These are phyloP conservation scores for Mycena haematopus DNA, from an alignment of 768 basidiomycete species.

Conservation along the genomic window DNA sequence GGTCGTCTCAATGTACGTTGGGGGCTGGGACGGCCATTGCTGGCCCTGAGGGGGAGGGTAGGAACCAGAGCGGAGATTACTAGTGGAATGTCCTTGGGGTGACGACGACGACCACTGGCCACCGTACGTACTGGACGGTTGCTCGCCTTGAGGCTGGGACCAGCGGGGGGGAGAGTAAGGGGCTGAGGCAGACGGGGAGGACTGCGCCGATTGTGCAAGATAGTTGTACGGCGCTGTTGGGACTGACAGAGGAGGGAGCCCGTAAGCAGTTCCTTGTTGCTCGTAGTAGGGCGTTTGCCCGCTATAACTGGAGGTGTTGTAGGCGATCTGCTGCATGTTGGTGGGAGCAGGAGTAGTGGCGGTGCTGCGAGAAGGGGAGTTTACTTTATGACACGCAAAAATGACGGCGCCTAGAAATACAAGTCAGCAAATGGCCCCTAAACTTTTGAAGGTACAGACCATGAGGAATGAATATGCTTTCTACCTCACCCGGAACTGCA, in stretches of 20 bases:
- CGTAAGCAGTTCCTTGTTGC: constrained; percentile 40
- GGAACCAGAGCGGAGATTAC: constrained; percentile 39
- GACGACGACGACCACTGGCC: constrained; percentile 41
- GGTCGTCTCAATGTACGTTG: constrained; percentile 36
- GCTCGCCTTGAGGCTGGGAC: constrained; percentile 42
- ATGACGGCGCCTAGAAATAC: constrained; percentile 64
- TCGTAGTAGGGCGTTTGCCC: constrained; percentile 52
- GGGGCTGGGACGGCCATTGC: constrained; percentile 51
- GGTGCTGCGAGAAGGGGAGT: constrained; percentile 49
- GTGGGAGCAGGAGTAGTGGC: constrained; percentile 44
- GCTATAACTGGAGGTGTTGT: constrained; percentile 45
- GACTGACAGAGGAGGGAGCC: constrained; percentile 48
- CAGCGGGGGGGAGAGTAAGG: constrained; percentile 51
- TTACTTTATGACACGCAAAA: constrained; percentile 76
- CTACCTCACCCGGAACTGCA: constrained; percentile 68
- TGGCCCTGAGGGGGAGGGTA: constrained; percentile 42
- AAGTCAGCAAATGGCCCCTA: constrained; percentile 38
- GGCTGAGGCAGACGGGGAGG: constrained; percentile 37
- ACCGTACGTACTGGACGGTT: constrained; percentile 32
- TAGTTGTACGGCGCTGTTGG: constrained; percentile 41
- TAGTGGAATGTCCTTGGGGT: constrained; percentile 31
- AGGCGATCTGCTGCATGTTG: constrained; percentile 55
- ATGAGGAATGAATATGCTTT: constrained; percentile 91
- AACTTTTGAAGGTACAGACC: constrained; percentile 52
- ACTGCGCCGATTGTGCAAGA: constrained; percentile 38